Conservation (phyloP, 176 grass and related monocot genomes). For the Rhipidocladum racemiflorum region DNA sequence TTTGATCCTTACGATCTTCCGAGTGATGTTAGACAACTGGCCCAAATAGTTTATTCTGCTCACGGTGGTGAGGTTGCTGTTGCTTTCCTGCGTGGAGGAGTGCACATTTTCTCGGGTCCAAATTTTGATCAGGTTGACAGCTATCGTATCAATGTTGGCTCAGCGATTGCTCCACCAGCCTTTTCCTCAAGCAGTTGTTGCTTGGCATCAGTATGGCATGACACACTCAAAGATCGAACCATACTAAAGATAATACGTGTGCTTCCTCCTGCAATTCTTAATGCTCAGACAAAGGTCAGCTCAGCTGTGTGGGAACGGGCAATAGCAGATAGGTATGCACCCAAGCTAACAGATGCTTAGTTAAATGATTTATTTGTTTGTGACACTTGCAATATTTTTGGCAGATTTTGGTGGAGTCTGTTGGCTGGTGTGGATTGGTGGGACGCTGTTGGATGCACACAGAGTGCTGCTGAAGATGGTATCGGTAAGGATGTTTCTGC, state of each 20-base stretch:
- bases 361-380: conserved; percentile 18
- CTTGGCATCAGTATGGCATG: conserved; percentile 96
- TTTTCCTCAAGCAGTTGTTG: conserved; percentile 96
- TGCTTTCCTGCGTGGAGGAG: conserved; percentile 86
- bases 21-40: conserved; percentile 94
- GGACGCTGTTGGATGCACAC: conserved; percentile 95
- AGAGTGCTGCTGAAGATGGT: conserved; percentile 98
- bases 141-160: conserved; percentile 95
- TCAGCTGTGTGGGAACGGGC: conserved; percentile 88
- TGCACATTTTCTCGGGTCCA: conserved; percentile 92
- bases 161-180: conserved; percentile 90
- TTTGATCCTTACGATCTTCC: conserved; percentile 98
- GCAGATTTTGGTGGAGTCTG: conserved; percentile 98
- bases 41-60: conserved; percentile 95
- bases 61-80: conserved; percentile 94
- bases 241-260: conserved; percentile 98
- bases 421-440: conserved; percentile 97
- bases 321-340: conserved; percentile 90
- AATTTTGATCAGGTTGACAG: conserved; percentile 90
- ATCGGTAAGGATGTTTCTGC: conserved; percentile 60
- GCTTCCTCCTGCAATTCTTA: conserved; percentile 81
- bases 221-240: conserved; percentile 85
- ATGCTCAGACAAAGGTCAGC: conserved; percentile 63
- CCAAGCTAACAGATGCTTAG: conserved; percentile 19
- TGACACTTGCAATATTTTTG: not conserved